A percentile compares a stretch with the other conserved stretches of the same genome.
Evolutionary conservation across 2,329 filamentous ascomycete genomes (phyloP).

Genomic region (Cercospora sp.): DNA sequence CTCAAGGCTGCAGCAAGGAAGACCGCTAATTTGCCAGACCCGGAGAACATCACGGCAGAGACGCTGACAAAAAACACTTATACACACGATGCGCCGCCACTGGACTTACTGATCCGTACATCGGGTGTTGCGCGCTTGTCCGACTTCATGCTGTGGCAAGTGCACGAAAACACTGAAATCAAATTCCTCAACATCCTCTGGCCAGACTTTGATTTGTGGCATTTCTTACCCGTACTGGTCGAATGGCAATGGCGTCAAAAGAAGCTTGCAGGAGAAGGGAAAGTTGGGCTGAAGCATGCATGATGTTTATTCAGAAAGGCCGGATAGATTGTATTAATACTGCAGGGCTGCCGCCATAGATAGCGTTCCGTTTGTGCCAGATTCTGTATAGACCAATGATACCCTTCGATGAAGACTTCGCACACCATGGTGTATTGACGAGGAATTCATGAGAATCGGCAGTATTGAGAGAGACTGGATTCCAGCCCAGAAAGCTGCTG

Average conservation of each 20-base stretch:
- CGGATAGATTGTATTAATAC: constrained; percentile 1
- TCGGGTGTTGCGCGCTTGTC: constrained; percentile 90
- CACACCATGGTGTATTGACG: neutral
- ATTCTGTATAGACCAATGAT: constrained; percentile 10
- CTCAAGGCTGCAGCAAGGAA: constrained; percentile 34
- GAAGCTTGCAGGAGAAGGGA: constrained; percentile 40
- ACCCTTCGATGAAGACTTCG: constrained; percentile 4
- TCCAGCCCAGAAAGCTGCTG: too few species aligned
- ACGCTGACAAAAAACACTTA: constrained; percentile 85
- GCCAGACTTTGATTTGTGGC: constrained; percentile 94
- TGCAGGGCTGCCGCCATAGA: neutral
- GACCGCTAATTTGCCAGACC: constrained; percentile 57
- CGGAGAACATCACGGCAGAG: constrained; percentile 81
- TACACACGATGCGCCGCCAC: constrained; percentile 78
- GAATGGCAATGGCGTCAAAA: constrained; percentile 74
- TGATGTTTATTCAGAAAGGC: neutral
- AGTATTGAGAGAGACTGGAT: too few species aligned
- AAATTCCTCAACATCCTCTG: constrained; percentile 90
- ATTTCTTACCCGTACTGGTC: constrained; percentile 86
- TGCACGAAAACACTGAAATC: constrained; percentile 86
- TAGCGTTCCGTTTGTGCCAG: constrained; percentile 8
- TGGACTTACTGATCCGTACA: constrained; percentile 88
- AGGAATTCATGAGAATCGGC: neutral
- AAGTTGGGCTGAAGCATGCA: constrained; percentile 18
- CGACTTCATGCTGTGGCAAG: constrained; percentile 99